phyloP scores from a whole-genome alignment of 164 flowering plant genomes.

The Sedum album region DNA sequence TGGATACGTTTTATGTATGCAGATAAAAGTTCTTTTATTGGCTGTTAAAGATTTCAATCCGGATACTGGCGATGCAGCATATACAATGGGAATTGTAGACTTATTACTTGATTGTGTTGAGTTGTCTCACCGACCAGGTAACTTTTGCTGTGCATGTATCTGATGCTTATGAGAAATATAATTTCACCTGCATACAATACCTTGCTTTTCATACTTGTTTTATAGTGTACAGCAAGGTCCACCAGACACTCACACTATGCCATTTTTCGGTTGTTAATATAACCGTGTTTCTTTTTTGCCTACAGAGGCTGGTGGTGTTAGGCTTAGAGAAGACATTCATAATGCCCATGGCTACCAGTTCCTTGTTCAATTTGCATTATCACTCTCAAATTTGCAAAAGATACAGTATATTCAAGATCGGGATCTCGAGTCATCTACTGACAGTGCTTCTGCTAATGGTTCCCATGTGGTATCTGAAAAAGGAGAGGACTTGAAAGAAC shows the following conservation, averaged over 20 bases:
- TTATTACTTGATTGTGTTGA: slow-evolving; percentile 94
- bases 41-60: slow-evolving; percentile 92
- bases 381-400: slow-evolving; percentile 49
- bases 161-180: not conserved
- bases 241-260: not conserved
- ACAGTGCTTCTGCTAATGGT: slow-evolving; percentile 14
- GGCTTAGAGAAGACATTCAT: slow-evolving; percentile 93
- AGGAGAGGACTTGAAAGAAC: slow-evolving; percentile 24
- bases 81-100: slow-evolving; percentile 94
- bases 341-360: slow-evolving; percentile 99
- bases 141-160: not conserved
- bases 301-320: slow-evolving; percentile 86
- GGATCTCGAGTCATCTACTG: slow-evolving; percentile 13
- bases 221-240: not conserved
- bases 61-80: slow-evolving; percentile 78
- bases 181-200: not conserved
- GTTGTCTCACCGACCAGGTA: slow-evolving; percentile 88
- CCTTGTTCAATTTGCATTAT: slow-evolving; percentile 87
- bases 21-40: slow-evolving; percentile 87
- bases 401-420: slow-evolving; percentile 28
- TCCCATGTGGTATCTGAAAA: slow-evolving; percentile 20
- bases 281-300: slow-evolving; percentile 17
- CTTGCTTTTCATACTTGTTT: not conserved
- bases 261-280: not conserved
- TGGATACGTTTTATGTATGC: slow-evolving; percentile 18